Base-by-base conservation (phyloP, 805 yeast genomes). In the Candida chilensis region DNA sequence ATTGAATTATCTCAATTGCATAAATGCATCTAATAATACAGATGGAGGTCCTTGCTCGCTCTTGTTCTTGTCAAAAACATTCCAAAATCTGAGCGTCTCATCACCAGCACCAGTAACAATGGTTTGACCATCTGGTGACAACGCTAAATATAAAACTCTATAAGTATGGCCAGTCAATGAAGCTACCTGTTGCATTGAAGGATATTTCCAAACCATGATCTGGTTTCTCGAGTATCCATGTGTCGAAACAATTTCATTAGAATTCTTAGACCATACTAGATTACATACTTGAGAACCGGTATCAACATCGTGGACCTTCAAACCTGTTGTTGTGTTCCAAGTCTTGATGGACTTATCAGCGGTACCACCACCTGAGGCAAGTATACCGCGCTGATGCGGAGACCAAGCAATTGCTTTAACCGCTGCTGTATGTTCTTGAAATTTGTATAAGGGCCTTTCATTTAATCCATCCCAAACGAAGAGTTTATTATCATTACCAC, bases 91-190 rank as follows among this genome's bases (percentile, higher is more conserved):
- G 33, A 92, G 60, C 0, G 98, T 92, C 53, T 92, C 98, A 56
- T 92, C 98, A 4, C 97, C 98, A 1, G 98, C 96, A 2, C 98
- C 98, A 0, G 98, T 88, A 3, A 90, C 98, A 10, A 92, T 81
- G 1, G 96, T 87, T 38, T 85, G 87, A 1, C 98, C 98, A 56
- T 92, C 97, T 0, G 96, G 95, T 13, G 95, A 82, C 58, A 90
- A 65, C 4, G 95, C 74, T 42, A 92, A 62, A 50, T 92, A 92
- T 29, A 92, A 61, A 9, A 92, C 97, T 37, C 98, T 67, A 48
- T 81, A 85, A 1, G 95, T 85, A 50, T 92, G 98, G 0, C 97
- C 98, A 10, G 94, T 85, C 32, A 92, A 68, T 15, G 88, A 84
- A 0, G 96, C 96, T 20, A 92, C 75, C 42, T 90, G 97, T 41